Conservation (phyloP, 176 grass and related monocot species). For the Musa schizocarpa region DNA sequence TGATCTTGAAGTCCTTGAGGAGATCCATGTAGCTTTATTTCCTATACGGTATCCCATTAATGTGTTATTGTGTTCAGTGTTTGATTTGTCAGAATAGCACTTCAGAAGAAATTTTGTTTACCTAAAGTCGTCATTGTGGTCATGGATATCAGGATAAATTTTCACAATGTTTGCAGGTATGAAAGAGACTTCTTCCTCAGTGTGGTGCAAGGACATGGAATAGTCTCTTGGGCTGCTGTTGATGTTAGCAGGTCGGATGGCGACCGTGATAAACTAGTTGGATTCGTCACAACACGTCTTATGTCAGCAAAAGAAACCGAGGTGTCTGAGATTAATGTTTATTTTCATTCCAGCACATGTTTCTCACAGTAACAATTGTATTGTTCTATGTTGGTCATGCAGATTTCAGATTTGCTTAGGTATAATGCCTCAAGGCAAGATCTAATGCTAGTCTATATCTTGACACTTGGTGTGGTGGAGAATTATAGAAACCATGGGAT, state of each 20-base stretch:
- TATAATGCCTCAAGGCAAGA: slow-evolving; percentile 63
- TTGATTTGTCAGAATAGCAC: neutral
- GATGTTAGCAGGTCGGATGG: slow-evolving; percentile 70
- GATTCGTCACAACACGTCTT: slow-evolving; percentile 82
- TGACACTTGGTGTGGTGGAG: slow-evolving; percentile 83
- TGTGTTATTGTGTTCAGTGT: neutral
- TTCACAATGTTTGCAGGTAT: slow-evolving; percentile 39
- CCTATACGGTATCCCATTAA: slow-evolving; percentile 57
- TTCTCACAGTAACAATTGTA: neutral
- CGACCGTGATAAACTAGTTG: slow-evolving; percentile 62
- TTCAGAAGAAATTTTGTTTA: neutral
- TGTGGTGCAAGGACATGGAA: slow-evolving; percentile 74
- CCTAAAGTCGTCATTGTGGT: neutral
- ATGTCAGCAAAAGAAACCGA: slow-evolving; percentile 75
- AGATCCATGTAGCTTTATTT: slow-evolving; percentile 80
- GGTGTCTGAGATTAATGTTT: slow-evolving; percentile 28
- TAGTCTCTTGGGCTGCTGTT: slow-evolving; percentile 85
- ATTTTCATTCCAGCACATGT: neutral
- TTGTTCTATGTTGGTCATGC: slow-evolving; percentile 19
- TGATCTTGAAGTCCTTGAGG: slow-evolving; percentile 80
- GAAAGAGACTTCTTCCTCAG: slow-evolving; percentile 96
- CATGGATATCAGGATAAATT: neutral
- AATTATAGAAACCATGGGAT: slow-evolving; percentile 84
- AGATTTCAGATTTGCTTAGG: slow-evolving; percentile 94
- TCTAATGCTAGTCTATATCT: slow-evolving; percentile 69